Base-by-base conservation (phyloP, 1,284 basidiomycete genomes). In the Pholiota adiposa region DNA sequence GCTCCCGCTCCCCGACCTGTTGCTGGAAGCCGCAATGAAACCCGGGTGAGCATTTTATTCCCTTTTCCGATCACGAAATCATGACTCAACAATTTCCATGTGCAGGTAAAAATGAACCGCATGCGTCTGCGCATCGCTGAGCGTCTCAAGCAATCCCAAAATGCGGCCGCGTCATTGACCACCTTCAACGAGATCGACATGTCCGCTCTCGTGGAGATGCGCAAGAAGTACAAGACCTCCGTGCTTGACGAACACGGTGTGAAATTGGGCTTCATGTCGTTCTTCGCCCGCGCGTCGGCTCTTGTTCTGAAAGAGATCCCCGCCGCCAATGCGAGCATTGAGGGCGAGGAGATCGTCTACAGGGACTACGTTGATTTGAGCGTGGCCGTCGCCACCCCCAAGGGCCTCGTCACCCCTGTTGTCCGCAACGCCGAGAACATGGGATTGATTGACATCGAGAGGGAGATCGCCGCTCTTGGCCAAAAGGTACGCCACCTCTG, bases 111-210 rank as follows among this genome's bases (percentile, higher is more conserved):
- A 83, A 97, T 98, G 95, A 95, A 87, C 75, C 90, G 95, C 58
- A 99, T 99, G 97, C 93, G 97, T 63, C 83, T 93, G 68, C 93
- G 97, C 64, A 99, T 99, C 71, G 93, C 97, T 51, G 95, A 97
- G 79, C 93, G 97, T 60, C 86, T 99, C 73, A 99, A 99, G 83
- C 93, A 98, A 75, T 97, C 96, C 43, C 97, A 99, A 78, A 98
- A 98, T 77, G 88, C 95, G 12, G 97, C 97, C 9, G 97, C 97
- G 49, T 96, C 95, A 60, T 79, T 99, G 65, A 99, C 97, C 54
- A 99, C 97, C 46, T 99, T 99, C 86, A 98, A 99, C 81, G 97
- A 99, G 80, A 95, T 99, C 73, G 97, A 99, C 82, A 99, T 99
- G 97, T 96, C 93, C 48, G 90, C 90, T 49, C 79, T 98, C 63